phyloP scores from a whole-genome alignment of 2,329 filamentous ascomycete species.

The Colletotrichum aenigma region DNA sequence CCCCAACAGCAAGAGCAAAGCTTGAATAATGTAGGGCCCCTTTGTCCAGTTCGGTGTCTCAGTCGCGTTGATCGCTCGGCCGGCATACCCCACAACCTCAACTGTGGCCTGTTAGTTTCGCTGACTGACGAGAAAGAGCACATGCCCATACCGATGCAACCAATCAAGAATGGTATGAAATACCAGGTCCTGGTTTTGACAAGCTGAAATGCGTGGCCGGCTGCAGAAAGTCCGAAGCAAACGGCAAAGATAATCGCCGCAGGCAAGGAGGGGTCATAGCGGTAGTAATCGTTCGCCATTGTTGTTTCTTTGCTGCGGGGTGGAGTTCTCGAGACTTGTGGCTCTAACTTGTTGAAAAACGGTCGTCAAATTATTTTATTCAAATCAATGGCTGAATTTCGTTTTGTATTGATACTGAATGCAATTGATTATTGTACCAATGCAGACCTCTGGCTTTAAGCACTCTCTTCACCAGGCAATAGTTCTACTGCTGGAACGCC shows the following conservation, averaged over 20 bases:
- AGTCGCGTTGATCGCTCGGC: conserved; percentile 46
- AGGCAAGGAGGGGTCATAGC: conserved; percentile 49
- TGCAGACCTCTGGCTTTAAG: background rate
- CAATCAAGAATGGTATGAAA: conserved; percentile 55
- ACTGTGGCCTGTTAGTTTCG: conserved; percentile 31
- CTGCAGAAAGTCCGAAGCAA: conserved; percentile 42
- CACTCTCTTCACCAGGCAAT: background rate
- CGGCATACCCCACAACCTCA: conserved; percentile 56
- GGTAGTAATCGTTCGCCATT: conserved; percentile 38
- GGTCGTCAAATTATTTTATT: background rate
- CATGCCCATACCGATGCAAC: conserved; percentile 46
- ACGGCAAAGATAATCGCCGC: conserved; percentile 46
- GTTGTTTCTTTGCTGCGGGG: background rate
- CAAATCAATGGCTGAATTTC: background rate
- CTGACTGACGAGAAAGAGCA: background rate
- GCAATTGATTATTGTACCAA: background rate
- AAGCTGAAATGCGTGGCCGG: conserved; percentile 43
- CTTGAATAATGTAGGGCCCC: conserved; percentile 44
- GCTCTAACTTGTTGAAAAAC: background rate
- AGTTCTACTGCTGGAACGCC: background rate
- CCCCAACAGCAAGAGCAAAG: conserved; percentile 47
- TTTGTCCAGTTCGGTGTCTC: conserved; percentile 42
- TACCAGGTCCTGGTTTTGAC: conserved; percentile 51
- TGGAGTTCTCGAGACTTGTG: too few species aligned
- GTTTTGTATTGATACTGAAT: background rate